Base-by-base conservation (phyloP, 1,139 yeast genomes). In the Yamadazyma blattariae region DNA sequence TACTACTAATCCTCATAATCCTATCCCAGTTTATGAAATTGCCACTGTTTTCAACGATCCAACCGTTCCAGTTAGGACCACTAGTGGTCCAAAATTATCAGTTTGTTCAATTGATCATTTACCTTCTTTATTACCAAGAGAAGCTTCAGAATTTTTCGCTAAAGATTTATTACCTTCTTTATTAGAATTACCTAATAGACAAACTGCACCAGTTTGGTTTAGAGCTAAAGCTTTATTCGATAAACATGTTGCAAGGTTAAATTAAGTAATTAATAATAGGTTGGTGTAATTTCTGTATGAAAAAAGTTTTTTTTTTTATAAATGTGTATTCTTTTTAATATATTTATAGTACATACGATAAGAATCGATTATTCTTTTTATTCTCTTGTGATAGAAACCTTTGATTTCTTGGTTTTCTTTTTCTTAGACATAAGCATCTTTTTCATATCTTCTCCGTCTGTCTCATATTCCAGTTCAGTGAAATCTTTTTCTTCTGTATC, bases 1-100 rank as follows among this genome's bases (percentile, higher is more conserved):
- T 65, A 92, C 97, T 34, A 92, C 98, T 38, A 94, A 92, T 63
- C 97, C 97, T 41, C 94, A 89, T 71, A 92, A 92, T 67, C 98
- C 98, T 42, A 78, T 92, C 44, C 98, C 98, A 45, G 92, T 92
- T 38, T 94, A 92, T 64, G 71, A 78, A 23, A 72, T 87, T 48
- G 95, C 96, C 38, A 92, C 98, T 22, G 90, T 84, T 11, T 92
- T 92, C 67, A 77, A 79, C 47, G 79, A 86, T 50, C 99, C 98
- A 48, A 89, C 96, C 7, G 97, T 87, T 29, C 64, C 66, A 11
- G 97, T 90, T 30, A 77, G 80, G 45, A 81, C 92, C 29, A 71
- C 82, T 19, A 70, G 65, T 20, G 97, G 96, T 34, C 90, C 92
- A 42, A 87, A 88, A 57, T 67, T 92, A 51, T 84, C 95, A 5